These are phyloP conservation scores for Russula foetens DNA, from an alignment of 768 basidiomycete species.

Conservation along the genomic window DNA sequence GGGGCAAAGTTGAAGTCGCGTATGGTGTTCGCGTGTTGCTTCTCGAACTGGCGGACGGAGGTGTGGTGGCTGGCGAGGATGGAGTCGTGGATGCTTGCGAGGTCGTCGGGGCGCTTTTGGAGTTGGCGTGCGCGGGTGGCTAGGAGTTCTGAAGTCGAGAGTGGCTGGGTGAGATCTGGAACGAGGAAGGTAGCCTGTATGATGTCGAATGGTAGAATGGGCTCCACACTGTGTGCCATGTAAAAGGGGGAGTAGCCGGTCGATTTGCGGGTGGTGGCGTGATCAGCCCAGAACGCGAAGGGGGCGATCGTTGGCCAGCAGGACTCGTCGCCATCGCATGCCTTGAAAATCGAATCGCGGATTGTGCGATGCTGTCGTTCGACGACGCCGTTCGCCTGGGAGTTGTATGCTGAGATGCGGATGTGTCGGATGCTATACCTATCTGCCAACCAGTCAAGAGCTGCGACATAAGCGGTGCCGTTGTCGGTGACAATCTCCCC, in stretches of 20 bases:
- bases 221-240: conserved; percentile 24
- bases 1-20: too few species aligned
- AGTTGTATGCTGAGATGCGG: conserved; percentile 30
- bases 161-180: too few species aligned
- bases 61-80: background rate
- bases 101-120: background rate
- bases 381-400: conserved; percentile 30
- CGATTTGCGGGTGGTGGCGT: conserved; percentile 24
- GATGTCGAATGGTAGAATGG: conserved; percentile 28
- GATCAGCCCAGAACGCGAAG: conserved; percentile 32
- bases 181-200: too few species aligned
- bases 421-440: conserved; percentile 23
- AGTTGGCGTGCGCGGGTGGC: conserved; percentile 23
- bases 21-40: conserved; percentile 1
- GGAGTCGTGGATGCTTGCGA: background rate
- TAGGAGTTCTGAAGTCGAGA: conserved; percentile 22
- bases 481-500: too few species aligned
- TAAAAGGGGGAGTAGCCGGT: conserved; percentile 18
- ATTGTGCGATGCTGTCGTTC: conserved; percentile 25
- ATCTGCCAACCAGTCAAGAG: too few species aligned
- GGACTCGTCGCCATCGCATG: conserved; percentile 24
- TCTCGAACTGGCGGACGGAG: too few species aligned
- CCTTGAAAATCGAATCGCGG: conserved; percentile 24
- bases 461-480: too few species aligned
- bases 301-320: conserved; percentile 28